Conservation (phyloP, 2,329 filamentous ascomycete species). For the Alternaria arborescens region DNA sequence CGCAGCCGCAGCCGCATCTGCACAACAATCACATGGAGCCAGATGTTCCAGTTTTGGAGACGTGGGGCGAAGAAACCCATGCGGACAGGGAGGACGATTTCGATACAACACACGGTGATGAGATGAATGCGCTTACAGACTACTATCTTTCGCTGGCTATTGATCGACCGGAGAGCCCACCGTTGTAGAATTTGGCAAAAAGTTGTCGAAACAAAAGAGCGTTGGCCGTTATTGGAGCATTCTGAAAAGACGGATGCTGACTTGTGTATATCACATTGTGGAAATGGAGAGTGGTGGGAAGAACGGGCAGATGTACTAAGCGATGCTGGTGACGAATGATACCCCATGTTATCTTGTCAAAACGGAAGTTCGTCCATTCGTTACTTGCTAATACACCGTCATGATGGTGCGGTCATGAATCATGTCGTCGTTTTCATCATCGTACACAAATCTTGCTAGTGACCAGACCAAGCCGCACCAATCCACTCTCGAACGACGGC, state of each 20-base stretch:
- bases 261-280: not conserved
- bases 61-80: constrained; percentile 21
- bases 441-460: not conserved
- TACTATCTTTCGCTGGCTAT: constrained; percentile 42
- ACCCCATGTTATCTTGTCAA: not conserved
- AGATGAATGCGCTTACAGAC: constrained; percentile 48
- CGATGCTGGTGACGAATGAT: not conserved
- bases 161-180: constrained; percentile 36
- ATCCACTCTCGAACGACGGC: not conserved
- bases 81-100: constrained; percentile 17
- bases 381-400: not conserved
- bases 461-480: not conserved
- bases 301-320: not conserved
- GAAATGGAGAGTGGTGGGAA: not conserved
- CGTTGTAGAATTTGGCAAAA: constrained; percentile 6
- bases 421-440: not conserved
- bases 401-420: not conserved
- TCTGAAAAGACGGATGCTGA: not conserved
- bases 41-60: constrained; percentile 27
- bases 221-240: not conserved
- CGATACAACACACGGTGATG: constrained; percentile 41
- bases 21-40: not conserved
- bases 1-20: constrained; percentile 18
- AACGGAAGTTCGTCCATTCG: rapidly evolving
- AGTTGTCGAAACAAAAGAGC: not conserved